Conservation (phyloP, 495 filamentous ascomycete genomes). For the Beverwykella pulmonaria region DNA sequence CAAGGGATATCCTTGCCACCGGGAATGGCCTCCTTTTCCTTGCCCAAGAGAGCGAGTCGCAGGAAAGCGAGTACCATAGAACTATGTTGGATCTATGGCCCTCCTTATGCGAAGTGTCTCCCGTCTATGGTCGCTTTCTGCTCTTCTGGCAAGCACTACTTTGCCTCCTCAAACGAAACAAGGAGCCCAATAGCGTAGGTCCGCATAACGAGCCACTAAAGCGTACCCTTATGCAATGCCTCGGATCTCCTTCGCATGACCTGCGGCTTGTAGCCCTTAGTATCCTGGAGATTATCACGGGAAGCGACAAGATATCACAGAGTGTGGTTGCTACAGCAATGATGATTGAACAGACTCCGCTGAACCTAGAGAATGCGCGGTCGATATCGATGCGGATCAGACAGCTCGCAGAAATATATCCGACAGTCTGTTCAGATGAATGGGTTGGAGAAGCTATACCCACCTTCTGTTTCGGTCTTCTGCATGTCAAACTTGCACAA, state of each 20-base stretch:
- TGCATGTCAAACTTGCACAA: constrained; percentile 78
- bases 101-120: constrained; percentile 19
- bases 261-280: constrained; percentile 70
- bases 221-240: constrained; percentile 66
- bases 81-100: constrained; percentile 17
- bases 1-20: constrained; percentile 19
- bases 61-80: neutral
- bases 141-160: constrained; percentile 36
- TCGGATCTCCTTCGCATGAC: constrained; percentile 70
- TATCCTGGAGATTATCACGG: constrained; percentile 58
- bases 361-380: constrained; percentile 73
- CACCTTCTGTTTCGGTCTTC: constrained; percentile 82
- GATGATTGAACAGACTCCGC: constrained; percentile 74
- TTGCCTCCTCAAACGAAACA: neutral
- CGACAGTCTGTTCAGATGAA: constrained; percentile 54
- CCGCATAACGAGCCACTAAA: constrained; percentile 56
- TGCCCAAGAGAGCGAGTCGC: constrained; percentile 6
- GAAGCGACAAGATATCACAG: constrained; percentile 34
- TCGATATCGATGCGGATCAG: constrained; percentile 81
- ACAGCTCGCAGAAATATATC: constrained; percentile 67
- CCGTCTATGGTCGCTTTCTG: constrained; percentile 9
- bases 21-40: constrained; percentile 33
- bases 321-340: constrained; percentile 55
- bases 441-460: constrained; percentile 76
- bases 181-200: neutral